Percentiles rank a stretch among this genome's conserved stretches.
Conservation (phyloP, 306 rosid species). For the Albizia julibrissin region DNA sequence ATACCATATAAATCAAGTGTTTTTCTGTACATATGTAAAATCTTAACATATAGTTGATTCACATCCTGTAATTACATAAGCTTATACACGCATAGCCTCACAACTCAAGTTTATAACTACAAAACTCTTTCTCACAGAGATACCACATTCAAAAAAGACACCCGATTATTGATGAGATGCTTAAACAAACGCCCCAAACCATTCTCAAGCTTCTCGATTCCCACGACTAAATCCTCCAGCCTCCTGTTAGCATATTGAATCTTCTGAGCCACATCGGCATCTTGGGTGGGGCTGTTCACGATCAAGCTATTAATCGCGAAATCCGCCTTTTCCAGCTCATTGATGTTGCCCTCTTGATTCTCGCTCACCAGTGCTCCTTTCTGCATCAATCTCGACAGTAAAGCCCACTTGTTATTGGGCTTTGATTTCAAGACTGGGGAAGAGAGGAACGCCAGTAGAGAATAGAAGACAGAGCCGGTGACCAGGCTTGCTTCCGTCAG, state of each 20-base stretch:
- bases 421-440: slow-evolving; percentile 50
- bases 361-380: slow-evolving; percentile 39
- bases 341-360: slow-evolving; percentile 34
- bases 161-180: slow-evolving; percentile 66
- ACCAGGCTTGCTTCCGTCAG: slow-evolving; percentile 62
- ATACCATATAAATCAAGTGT: too few relatives aligned
- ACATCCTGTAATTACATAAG: slow-evolving; percentile 36
- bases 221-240: slow-evolving; percentile 48
- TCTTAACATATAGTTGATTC: not conserved
- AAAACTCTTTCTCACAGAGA: slow-evolving; percentile 40
- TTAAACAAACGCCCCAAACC: slow-evolving; percentile 68
- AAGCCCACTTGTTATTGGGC: slow-evolving; percentile 57
- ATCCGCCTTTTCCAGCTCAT: slow-evolving; percentile 65
- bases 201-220: slow-evolving; percentile 55
- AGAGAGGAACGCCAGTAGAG: slow-evolving; percentile 52
- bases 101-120: too few relatives aligned
- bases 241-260: slow-evolving; percentile 46
- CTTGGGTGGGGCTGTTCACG: slow-evolving; percentile 28
- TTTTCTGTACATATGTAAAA: slow-evolving; percentile 27
- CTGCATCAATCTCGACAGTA: slow-evolving; percentile 58
- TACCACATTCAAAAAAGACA: slow-evolving; percentile 58
- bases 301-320: slow-evolving; percentile 47
- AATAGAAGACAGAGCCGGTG: slow-evolving; percentile 50
- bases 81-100: not conserved
- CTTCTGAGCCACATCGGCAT: slow-evolving; percentile 42